Base-by-base conservation (phyloP, 192 early-diverging fungal species). In the Coemansia umbellata region DNA sequence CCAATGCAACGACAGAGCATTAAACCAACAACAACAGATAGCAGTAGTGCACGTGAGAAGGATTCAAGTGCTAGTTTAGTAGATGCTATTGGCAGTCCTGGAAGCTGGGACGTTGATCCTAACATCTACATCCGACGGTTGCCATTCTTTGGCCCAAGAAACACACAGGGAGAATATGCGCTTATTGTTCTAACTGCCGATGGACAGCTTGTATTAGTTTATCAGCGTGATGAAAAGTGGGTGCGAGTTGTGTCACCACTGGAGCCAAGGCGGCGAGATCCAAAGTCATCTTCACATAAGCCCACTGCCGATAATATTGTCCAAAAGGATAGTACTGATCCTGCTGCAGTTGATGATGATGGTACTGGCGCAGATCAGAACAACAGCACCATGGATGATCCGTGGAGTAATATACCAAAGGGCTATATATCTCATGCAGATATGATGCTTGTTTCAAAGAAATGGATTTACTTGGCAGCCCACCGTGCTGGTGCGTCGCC, bases 391-490 rank as follows among this genome's bases (percentile, higher is more conserved):
- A 31, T 31, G 40, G 59, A 52, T 33, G 53, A 64, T 37, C 69
- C 69, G n/a, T 72, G 69, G 69, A 60, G 69, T 42, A 66, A 66
- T 42, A 66, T 74, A 9, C 70, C 70, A 28, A 52, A 58, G 47
- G 70, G 70, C n/a, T 51, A 36, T 15, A 76, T 76, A 31, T 69
- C 66, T 8, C 73, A 76, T 35, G 73, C 66, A 18, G 73, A 76
- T 55, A 76, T 76, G 73, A 69, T 69, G 73, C 62, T 76, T 7
- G 62, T 76, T 21, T 76, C 73, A 6, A 76, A 69, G 47, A 76
- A 76, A 31, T 76, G 73, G 73, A 76, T 76, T 31, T 76, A 69
- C 41, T 40, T 76, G 30, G 50, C 73, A 2, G 54, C 48, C 0
- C 73, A 76, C 45, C 66, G 73, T 5, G 73, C 73, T 0, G 73